Evolutionary conservation across 2,329 filamentous ascomycete species (phyloP).

Genomic region (Cercospora zeae-maydis): DNA sequence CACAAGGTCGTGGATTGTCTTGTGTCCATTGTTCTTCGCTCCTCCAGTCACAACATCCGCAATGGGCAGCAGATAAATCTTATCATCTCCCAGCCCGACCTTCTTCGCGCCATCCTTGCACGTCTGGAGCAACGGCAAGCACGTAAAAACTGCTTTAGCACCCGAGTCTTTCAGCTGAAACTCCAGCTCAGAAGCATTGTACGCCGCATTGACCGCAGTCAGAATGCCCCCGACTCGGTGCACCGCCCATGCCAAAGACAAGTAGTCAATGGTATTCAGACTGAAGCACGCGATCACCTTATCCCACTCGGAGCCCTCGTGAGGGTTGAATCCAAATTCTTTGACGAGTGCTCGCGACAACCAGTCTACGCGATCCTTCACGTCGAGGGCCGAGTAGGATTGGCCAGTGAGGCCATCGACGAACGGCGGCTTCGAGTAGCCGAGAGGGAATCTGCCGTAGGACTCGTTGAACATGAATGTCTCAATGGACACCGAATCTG

Average conservation of each 20-base stretch:
- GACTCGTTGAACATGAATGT: conserved; percentile 74
- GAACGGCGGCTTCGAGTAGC: conserved; percentile 65
- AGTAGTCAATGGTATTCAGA: conserved; percentile 78
- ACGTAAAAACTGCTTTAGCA: conserved; percentile 69
- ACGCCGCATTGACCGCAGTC: conserved; percentile 71
- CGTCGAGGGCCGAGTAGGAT: conserved; percentile 60
- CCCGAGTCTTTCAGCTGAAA: conserved; percentile 68
- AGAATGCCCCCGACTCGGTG: conserved; percentile 72
- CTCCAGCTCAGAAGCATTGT: conserved; percentile 65
- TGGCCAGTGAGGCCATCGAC: conserved; percentile 69
- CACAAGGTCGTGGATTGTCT: conserved; percentile 65
- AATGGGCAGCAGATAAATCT: conserved; percentile 67
- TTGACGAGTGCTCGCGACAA: conserved; percentile 66
- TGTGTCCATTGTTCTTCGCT: conserved; percentile 51
- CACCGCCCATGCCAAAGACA: conserved; percentile 68
- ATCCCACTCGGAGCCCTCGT: conserved; percentile 73
- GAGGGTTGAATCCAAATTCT: conserved; percentile 67
- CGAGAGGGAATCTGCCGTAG: conserved; percentile 63
- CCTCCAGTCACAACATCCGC: conserved; percentile 54
- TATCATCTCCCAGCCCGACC: conserved; percentile 59
- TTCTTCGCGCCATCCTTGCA: conserved; percentile 63
- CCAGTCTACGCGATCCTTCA: conserved; percentile 62
- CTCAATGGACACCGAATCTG: conserved; percentile 69
- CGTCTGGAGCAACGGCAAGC: conserved; percentile 60
- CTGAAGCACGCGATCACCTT: conserved; percentile 74